Conservation (phyloP, 148 eudicot species). For the Fallopia convolvulus region DNA sequence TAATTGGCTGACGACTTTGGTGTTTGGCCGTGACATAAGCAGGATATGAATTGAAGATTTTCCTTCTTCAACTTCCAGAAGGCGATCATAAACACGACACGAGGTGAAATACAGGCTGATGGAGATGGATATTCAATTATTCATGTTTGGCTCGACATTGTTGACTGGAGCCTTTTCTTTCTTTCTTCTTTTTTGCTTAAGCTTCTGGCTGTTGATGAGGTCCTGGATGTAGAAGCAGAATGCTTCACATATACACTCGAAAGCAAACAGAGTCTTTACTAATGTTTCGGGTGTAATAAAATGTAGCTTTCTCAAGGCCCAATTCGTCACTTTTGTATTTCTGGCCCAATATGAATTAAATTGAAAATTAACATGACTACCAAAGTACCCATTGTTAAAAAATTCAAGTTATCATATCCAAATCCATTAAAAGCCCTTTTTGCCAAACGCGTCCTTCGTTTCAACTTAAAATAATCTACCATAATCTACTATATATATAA, state of each 20-base stretch:
- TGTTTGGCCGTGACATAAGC: conserved; percentile 70
- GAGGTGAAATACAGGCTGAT: not conserved
- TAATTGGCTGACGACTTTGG: conserved; percentile 81
- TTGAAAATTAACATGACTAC: no score
- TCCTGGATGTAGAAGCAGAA: not conserved
- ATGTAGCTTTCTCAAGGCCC: not conserved
- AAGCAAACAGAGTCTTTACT: not conserved
- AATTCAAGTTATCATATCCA: no score
- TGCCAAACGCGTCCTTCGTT: no score
- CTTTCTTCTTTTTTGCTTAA: not conserved
- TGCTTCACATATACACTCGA: not conserved
- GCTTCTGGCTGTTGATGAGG: not conserved
- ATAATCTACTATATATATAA: no score
- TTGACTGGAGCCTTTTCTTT: not conserved
- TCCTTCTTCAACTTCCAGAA: not conserved
- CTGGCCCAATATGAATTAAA: not conserved
- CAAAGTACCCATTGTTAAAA: no score
- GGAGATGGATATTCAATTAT: not conserved
- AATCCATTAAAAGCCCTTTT: no score
- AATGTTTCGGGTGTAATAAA: not conserved
- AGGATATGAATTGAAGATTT: not conserved
- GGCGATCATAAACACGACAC: not conserved
- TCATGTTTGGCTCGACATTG: not conserved
- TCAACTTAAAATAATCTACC: no score
- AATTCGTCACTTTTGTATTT: not conserved